Evolutionary conservation across 306 rosid genomes (phyloP).

Genomic region (Bauhinia variegata): DNA sequence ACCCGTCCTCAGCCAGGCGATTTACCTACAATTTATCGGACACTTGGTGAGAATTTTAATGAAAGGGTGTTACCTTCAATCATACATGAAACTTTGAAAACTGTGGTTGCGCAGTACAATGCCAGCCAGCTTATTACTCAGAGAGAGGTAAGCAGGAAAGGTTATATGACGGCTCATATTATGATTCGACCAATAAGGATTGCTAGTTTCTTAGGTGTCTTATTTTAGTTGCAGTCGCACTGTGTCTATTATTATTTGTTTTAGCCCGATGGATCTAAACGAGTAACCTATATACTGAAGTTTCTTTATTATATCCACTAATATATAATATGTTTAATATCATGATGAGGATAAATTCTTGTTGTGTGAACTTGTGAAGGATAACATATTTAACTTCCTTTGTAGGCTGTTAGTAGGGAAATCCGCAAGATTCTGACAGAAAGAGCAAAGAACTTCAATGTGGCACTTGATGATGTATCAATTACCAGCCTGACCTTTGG

Average conservation of each 20-base stretch:
- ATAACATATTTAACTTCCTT: background rate
- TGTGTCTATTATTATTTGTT: constrained; percentile 2
- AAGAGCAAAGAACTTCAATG: constrained; percentile 82
- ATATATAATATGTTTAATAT: background rate
- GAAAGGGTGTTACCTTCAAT: constrained; percentile 82
- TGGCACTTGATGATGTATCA: constrained; percentile 90
- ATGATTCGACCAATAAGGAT: constrained; percentile 4
- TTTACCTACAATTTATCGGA: constrained; percentile 72
- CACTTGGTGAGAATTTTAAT: constrained; percentile 70
- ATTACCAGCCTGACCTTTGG: constrained; percentile 78
- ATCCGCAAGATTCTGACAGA: constrained; percentile 75
- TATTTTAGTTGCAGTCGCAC: constrained; percentile 4
- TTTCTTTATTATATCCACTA: background rate
- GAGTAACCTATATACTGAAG: background rate
- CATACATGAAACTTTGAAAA: constrained; percentile 86
- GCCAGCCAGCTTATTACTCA: constrained; percentile 94
- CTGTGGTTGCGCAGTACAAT: constrained; percentile 88
- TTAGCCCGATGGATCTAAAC: constrained; percentile 5
- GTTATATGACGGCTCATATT: constrained; percentile 13
- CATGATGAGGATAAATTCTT: background rate
- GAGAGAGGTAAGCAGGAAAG: constrained; percentile 67
- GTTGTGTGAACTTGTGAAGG: background rate
- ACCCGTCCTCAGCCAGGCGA: constrained; percentile 68
- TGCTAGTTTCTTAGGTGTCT: constrained; percentile 18
- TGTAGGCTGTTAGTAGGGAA: constrained; percentile 86